Conservation (phyloP, 1,284 basidiomycete genomes). For the Sporisorium sorghi region DNA sequence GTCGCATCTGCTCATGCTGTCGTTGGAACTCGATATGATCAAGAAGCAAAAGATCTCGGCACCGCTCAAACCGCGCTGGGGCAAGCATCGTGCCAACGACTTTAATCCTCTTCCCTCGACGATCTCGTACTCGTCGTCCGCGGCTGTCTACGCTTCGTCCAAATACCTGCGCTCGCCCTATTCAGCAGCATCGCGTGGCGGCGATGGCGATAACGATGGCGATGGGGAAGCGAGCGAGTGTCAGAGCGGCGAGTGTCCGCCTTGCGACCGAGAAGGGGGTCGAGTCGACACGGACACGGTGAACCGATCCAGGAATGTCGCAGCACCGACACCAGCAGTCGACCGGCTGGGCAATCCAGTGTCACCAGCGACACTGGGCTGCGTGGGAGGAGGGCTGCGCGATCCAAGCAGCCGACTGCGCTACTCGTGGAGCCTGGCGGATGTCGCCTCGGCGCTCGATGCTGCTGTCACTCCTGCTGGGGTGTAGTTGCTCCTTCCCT, state of each 20-base stretch:
- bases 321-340: neutral
- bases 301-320: neutral
- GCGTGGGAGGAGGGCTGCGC: slow-evolving; percentile 18
- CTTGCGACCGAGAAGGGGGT: slow-evolving; percentile 5
- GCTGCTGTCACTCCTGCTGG: neutral
- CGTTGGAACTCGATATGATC: slow-evolving; percentile 68
- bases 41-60: slow-evolving; percentile 66
- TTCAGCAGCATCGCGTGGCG: neutral
- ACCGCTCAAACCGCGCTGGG: slow-evolving; percentile 66
- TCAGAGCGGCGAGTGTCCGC: slow-evolving; percentile 6
- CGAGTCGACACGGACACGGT: too few relatives aligned
- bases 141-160: slow-evolving; percentile 5
- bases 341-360: neutral
- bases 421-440: slow-evolving; percentile 29
- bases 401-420: slow-evolving; percentile 33
- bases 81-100: slow-evolving; percentile 59
- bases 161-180: slow-evolving; percentile 34
- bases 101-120: slow-evolving; percentile 52
- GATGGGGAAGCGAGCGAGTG: slow-evolving; percentile 9
- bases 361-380: slow-evolving; percentile 7
- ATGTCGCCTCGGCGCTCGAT: slow-evolving; percentile 17
- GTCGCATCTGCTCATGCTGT: slow-evolving; percentile 66
- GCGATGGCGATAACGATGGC: neutral
- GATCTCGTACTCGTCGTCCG: slow-evolving; percentile 14
- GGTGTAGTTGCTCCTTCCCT: too few relatives aligned